These are phyloP conservation scores for Hyaloscypha hepaticicola DNA, from an alignment of 495 filamentous ascomycete genomes.

Conservation along the genomic window DNA sequence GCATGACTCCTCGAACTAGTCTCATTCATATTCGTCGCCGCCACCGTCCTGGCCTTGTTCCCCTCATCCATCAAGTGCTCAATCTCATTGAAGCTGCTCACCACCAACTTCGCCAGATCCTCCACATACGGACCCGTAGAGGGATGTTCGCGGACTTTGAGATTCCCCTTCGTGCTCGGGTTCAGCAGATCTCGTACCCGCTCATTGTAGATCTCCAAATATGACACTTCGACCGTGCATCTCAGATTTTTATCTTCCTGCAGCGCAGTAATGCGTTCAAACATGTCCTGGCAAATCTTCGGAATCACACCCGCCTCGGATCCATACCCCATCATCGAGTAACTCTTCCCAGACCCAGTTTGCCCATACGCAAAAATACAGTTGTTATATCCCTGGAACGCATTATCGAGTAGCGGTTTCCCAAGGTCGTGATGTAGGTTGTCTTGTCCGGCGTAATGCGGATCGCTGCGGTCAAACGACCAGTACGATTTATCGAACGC, in stretches of 20 bases:
- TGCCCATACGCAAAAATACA: slow-evolving; percentile 99
- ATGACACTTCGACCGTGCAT: slow-evolving; percentile 96
- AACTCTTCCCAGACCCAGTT: slow-evolving; percentile 97
- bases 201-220: slow-evolving; percentile 99
- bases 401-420: slow-evolving; percentile 91
- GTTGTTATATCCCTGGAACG: slow-evolving; percentile 98
- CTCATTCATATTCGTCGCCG: slow-evolving; percentile 99
- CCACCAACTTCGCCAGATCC: slow-evolving; percentile 94
- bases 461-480: slow-evolving; percentile 84
- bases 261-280: slow-evolving; percentile 73
- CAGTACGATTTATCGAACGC: slow-evolving; percentile 98
- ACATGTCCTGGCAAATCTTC: slow-evolving; percentile 98
- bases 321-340: slow-evolving; percentile 99
- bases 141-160: slow-evolving; percentile 96
- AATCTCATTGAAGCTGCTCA: slow-evolving; percentile 93
- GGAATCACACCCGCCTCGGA: slow-evolving; percentile 96
- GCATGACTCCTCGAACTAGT: slow-evolving; percentile 97
- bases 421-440: slow-evolving; percentile 87
- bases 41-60: slow-evolving; percentile 97
- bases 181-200: slow-evolving; percentile 94
- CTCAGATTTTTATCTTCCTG: slow-evolving; percentile 76
- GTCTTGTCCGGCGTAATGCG: slow-evolving; percentile 87
- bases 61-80: slow-evolving; percentile 99
- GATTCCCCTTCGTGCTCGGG: slow-evolving; percentile 91
- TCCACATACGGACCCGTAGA: slow-evolving; percentile 98